Evolutionary conservation across 768 basidiomycete genomes (phyloP), one percentile per base, ranked within the genome.

Genomic region (Lactifluus piperatus): DNA sequence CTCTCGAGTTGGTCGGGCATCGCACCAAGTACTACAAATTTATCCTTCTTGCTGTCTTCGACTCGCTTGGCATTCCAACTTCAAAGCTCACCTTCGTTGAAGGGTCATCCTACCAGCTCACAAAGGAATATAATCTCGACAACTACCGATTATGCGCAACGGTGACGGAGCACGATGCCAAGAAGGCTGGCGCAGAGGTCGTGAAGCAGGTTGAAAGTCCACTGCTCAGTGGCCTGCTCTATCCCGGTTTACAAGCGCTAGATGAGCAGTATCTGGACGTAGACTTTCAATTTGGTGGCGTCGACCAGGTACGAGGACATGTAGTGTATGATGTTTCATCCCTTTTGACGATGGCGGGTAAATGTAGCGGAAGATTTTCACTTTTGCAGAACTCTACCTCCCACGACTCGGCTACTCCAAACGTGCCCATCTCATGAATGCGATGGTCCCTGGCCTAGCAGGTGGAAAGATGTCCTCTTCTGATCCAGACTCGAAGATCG

Each of bases 381-480:
- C 93, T 20, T 95, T 95, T 67, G 94, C 97, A 7, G 94, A 98
- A 70, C 81, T 88, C 67, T 94, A 94, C 81, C 86, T 99, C 53
- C 97, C 97, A 4, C 80, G 83, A 62, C 80, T 98, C 32, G 97
- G 95, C 36, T 98, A 97, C 76, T 74, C 76, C 53, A 97, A 97
- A 73, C 91, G 95, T 34, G 90, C 94, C 0, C 97, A 99, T 71
- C 78, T 99, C 46, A 99, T 99, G 97, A 99, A 97, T 73, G 77
- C 82, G 34, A 98, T 98, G 94, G 92, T 98, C 0, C 94, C 94
- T 30, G 94, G 94, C 45, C 79, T 97, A 34, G 85, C 85, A 44
- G 94, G 94, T 32, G 91, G 92, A 18, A 99, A 99, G 70, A 98
- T 99, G 97, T 97, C 94, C 16, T 87, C 94, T 1, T 98, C 95